Evolutionary conservation across 1,284 basidiomycete genomes (phyloP), one percentile per base, ranked within the genome.

Genomic region (Cryptococcus hybrid): DNA sequence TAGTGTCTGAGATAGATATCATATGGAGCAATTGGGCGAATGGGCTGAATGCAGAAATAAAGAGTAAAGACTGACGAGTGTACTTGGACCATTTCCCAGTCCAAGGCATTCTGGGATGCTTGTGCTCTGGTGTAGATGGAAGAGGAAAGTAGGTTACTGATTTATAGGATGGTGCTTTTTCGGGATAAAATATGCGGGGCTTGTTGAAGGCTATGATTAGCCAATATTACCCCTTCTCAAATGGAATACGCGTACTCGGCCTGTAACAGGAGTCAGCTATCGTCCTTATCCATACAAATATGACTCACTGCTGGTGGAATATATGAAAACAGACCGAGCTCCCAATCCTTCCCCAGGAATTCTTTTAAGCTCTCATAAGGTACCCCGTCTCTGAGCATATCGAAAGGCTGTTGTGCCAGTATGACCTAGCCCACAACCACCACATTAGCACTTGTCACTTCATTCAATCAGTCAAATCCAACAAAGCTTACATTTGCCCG

Each of bases 111-210:
- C 36, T 56, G 0, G 69, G 69, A 35, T 60, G 60, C 4, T 60
- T 47, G 7, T 35, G 39, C 7, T 30, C 24, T 0, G 55, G 53
- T 3, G 67, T 70, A 1, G 52, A 39, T 3, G 51, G 37, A 5
- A 39, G 52, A 7, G 69, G 66, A 43, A 67, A 67, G 56, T 67
- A 69, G 1, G 59, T 60, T 5, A 71, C 42, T 9, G 59, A 51
- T 44, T 49, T 53, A 15, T 47, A 50, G 36, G 50, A 54, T 15
- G 12, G 9, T 8, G 43, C 34, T 3, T 45, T 24, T 38, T 43
- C 24, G 5, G 64, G 66, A 38, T 63, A 60, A 55, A 55, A 64
- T 3, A 60, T 40, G 0, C 18, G 30, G 1, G 62, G 49, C 62
- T 64, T 11, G 9, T 37, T 18, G 15, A 11, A 30, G 36, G 45